These are phyloP conservation scores for Trematosphaeria pertusa DNA, from an alignment of 2,329 filamentous ascomycete genomes.

Conservation along the genomic window DNA sequence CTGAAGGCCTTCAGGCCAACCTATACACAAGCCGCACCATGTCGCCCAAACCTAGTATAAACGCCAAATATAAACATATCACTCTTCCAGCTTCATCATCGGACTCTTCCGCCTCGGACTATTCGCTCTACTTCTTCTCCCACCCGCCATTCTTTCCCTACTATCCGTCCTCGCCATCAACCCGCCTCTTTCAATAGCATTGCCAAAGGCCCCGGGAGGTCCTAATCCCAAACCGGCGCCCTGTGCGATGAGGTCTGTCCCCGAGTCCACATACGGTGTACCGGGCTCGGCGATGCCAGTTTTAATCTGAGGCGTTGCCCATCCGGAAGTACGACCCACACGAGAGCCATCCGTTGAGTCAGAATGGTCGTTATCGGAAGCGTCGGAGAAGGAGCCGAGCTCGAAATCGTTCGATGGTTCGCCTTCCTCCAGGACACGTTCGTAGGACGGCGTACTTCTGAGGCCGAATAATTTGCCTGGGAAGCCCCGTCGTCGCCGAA, in stretches of 20 bases:
- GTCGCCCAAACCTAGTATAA: not conserved
- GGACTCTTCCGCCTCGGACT: conserved; percentile 58
- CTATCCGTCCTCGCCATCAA: conserved; percentile 85
- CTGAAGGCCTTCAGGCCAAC: too few relatives aligned
- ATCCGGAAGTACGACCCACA: conserved; percentile 68
- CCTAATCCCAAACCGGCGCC: conserved; percentile 42
- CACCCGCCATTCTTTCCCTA: conserved; percentile 73
- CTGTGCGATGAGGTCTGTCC: conserved; percentile 32
- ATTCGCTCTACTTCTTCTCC: conserved; percentile 57
- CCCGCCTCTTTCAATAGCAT: conserved; percentile 69
- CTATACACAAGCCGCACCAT: not conserved
- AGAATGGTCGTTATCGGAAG: conserved; percentile 68
- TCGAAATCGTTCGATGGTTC: conserved; percentile 76
- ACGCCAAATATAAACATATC: not conserved
- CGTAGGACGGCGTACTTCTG: conserved; percentile 65
- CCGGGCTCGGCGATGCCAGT: conserved; percentile 21
- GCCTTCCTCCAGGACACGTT: conserved; percentile 85
- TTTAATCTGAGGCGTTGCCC: conserved; percentile 70
- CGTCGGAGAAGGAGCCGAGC: conserved; percentile 68
- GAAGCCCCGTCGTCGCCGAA: conserved; percentile 50
- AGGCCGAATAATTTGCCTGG: conserved; percentile 68
- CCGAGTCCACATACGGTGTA: conserved; percentile 30
- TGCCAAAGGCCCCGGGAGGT: conserved; percentile 33
- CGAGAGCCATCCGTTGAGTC: conserved; percentile 66
- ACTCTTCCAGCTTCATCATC: conserved; percentile 44